Conservation (phyloP, 2,329 filamentous ascomycete genomes). For the Trichophyton rubrum region DNA sequence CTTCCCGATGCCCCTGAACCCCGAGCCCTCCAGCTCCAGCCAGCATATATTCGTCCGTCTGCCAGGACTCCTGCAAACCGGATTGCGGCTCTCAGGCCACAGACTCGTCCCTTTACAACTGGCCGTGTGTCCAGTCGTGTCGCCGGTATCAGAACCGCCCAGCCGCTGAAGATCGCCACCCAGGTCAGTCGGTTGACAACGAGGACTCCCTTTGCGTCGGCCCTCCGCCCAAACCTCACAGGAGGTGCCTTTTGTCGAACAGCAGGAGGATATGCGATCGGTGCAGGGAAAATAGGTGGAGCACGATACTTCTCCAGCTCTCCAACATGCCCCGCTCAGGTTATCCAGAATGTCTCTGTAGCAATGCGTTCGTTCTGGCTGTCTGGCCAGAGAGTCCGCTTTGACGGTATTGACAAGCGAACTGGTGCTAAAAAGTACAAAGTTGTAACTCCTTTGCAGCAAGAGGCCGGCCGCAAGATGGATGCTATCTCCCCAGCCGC, state of each 20-base stretch:
- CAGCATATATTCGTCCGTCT: constrained; percentile 45
- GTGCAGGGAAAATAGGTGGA: constrained; percentile 56
- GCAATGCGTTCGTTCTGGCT: constrained; percentile 85
- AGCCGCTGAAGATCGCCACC: constrained; percentile 43
- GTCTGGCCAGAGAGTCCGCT: constrained; percentile 79
- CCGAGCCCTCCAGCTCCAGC: constrained; percentile 42
- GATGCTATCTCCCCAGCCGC: constrained; percentile 38
- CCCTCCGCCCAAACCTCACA: constrained; percentile 82
- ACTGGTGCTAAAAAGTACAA: constrained; percentile 70
- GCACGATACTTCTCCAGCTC: constrained; percentile 82
- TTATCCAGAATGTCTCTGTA: constrained; percentile 88
- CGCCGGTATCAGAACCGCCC: constrained; percentile 42
- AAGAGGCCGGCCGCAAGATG: constrained; percentile 59
- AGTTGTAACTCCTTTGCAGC: constrained; percentile 59
- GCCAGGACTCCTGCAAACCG: constrained; percentile 49
- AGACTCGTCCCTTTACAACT: constrained; percentile 52
- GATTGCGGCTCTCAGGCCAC: constrained; percentile 48
- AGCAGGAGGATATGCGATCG: constrained; percentile 74
- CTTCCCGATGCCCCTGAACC: constrained; percentile 30
- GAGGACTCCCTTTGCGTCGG: constrained; percentile 73
- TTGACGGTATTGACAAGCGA: constrained; percentile 57
- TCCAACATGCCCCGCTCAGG: constrained; percentile 72
- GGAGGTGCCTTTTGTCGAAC: constrained; percentile 74
- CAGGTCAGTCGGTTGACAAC: constrained; percentile 53
- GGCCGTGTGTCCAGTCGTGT: constrained; percentile 34